Conservation (phyloP, 108 stramenopile genomes). For the Cylindrotheca fusiformis region DNA sequence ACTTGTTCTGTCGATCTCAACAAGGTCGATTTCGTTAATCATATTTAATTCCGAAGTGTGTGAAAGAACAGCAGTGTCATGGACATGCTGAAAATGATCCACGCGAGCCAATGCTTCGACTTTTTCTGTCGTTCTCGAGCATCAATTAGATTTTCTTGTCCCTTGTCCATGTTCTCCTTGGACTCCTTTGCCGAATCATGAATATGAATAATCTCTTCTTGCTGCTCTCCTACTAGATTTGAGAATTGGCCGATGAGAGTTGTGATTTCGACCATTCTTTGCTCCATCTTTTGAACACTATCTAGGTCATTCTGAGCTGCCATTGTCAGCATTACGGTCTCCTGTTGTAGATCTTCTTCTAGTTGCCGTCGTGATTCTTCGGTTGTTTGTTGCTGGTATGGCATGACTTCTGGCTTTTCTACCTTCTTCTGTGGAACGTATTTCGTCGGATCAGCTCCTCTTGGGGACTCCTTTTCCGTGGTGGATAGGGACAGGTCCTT, state of each 20-base stretch:
- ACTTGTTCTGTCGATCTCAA: slow-evolving; percentile 55
- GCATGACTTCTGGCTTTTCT: background rate
- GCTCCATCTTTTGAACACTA: slow-evolving; percentile 75
- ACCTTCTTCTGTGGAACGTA: background rate
- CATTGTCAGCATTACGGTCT: slow-evolving; percentile 54
- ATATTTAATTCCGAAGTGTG: slow-evolving; percentile 43
- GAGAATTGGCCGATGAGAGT: slow-evolving; percentile 74
- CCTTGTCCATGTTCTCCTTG: slow-evolving; percentile 75
- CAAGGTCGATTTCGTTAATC: too few species aligned
- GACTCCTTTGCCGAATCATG: slow-evolving; percentile 63
- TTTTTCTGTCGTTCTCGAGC: slow-evolving; percentile 64
- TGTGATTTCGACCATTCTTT: slow-evolving; percentile 81
- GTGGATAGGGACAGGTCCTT: background rate
- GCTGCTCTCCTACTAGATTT: slow-evolving; percentile 73
- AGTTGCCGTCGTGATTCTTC: slow-evolving; percentile 29
- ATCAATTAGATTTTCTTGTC: slow-evolving; percentile 78
- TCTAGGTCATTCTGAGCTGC: slow-evolving; percentile 70
- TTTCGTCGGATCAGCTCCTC: background rate
- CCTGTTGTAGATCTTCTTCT: slow-evolving; percentile 56
- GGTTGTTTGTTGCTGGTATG: slow-evolving; percentile 18
- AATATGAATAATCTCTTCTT: slow-evolving; percentile 69
- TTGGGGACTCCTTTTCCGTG: background rate
- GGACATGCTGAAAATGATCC: slow-evolving; percentile 60
- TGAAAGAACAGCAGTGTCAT: slow-evolving; percentile 70
- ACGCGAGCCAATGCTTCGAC: slow-evolving; percentile 78